Evolutionary conservation across 139 green algal species (phyloP).

Genomic region (Zygnema cylindricum): DNA sequence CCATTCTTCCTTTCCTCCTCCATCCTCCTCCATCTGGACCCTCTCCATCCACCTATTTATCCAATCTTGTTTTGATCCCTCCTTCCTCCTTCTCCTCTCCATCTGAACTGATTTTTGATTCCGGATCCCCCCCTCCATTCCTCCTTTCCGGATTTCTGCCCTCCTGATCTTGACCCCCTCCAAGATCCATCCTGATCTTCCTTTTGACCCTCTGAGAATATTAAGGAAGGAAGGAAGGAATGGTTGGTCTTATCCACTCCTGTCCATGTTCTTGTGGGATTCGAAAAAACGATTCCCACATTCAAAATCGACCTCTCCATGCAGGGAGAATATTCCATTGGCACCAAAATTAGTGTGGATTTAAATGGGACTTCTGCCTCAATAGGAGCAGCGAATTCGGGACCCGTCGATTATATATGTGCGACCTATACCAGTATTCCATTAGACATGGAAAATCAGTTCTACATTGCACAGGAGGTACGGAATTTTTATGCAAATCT

Average conservation of each 20-base stretch:
- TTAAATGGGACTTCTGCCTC: neutral
- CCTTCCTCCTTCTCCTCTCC: neutral
- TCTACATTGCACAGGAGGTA: neutral
- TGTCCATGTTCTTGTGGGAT: neutral
- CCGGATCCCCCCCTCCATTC: neutral
- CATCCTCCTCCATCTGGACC: neutral
- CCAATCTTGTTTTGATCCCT: neutral
- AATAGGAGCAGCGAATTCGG: neutral
- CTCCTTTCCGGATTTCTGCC: too few species aligned
- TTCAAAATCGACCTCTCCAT: neutral
- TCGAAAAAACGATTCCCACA: neutral
- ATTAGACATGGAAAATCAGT: neutral
- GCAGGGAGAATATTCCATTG: neutral
- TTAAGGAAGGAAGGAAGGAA: too few species aligned
- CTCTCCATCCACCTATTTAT: neutral
- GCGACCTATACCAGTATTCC: neutral
- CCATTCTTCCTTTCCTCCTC: neutral
- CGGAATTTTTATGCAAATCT: neutral
- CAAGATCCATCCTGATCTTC: too few species aligned
- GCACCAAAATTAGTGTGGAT: neutral
- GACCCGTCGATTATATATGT: neutral
- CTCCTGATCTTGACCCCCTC: too few species aligned
- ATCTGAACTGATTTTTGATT: neutral
- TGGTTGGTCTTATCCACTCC: too few species aligned
- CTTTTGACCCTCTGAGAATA: too few species aligned